These are phyloP conservation scores for Diaporthe sp. DNA, from an alignment of 2,329 filamentous ascomycete genomes.

Conservation along the genomic window DNA sequence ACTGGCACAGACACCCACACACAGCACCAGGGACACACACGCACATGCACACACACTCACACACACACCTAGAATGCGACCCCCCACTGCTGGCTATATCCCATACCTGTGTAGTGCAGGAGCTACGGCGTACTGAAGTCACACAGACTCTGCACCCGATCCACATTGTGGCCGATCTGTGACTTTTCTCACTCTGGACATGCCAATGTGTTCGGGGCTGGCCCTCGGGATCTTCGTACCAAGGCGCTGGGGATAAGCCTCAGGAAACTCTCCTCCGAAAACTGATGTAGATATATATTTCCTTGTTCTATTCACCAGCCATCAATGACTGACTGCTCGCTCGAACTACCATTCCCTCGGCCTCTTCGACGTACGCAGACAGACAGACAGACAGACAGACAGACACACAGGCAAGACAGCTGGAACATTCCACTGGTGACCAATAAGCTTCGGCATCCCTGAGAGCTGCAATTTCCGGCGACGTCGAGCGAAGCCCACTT, in stretches of 20 bases:
- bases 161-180: not conserved
- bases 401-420: not conserved
- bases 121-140: not conserved
- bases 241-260: not conserved
- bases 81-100: slow-evolving; percentile 8
- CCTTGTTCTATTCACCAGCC: not conserved
- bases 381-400: not conserved
- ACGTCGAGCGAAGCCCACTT: slow-evolving; percentile 24
- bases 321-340: not conserved
- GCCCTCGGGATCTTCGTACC: slow-evolving; percentile 1
- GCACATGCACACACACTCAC: not conserved
- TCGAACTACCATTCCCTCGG: not conserved
- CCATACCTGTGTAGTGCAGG: not conserved
- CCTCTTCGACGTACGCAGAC: not conserved
- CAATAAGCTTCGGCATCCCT: slow-evolving; percentile 24
- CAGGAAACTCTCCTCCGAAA: not conserved
- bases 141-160: not conserved
- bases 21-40: not conserved
- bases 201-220: not conserved
- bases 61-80: not conserved
- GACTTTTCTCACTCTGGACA: not conserved
- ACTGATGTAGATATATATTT: not conserved
- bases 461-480: slow-evolving; percentile 33
- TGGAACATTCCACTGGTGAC: slow-evolving; percentile 1
- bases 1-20: slow-evolving; percentile 1